Conservation (phyloP, 805 yeast genomes). For the Jamesozyma gamospora region DNA sequence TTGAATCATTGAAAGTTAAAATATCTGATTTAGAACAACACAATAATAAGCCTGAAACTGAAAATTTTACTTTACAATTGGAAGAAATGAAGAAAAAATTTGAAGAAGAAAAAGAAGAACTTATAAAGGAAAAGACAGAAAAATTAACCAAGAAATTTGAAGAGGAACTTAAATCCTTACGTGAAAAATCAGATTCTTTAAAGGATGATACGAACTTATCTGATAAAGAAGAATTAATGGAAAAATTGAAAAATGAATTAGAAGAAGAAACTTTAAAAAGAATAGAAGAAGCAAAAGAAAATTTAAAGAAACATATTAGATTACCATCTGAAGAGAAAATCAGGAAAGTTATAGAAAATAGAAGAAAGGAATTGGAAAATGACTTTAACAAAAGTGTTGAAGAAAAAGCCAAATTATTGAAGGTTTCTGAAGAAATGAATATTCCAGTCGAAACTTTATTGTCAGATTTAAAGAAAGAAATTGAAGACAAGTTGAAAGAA, state of each 20-base stretch:
- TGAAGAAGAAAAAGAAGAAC: conserved; percentile 19
- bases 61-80: conserved; percentile 5
- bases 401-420: conserved; percentile 7
- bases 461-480: conserved; percentile 8
- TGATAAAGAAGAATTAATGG: conserved; percentile 15
- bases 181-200: conserved; percentile 11
- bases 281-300: conserved; percentile 35
- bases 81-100: conserved; percentile 17
- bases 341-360: conserved; percentile 42
- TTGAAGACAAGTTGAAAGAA: conserved; percentile 14
- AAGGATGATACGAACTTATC: background rate
- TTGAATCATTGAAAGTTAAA: conserved; percentile 17
- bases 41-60: background rate
- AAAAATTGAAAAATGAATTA: conserved; percentile 32
- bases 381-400: conserved; percentile 15
- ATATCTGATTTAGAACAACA: conserved; percentile 17
- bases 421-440: conserved; percentile 4
- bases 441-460: conserved; percentile 5
- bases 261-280: conserved; percentile 23
- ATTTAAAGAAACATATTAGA: conserved; percentile 42
- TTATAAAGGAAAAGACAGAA: conserved; percentile 11
- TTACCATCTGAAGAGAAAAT: conserved; percentile 41
- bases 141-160: conserved; percentile 22
- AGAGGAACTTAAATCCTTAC: conserved; percentile 9
- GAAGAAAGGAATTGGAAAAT: conserved; percentile 22